These are phyloP conservation scores for Amanita pseudoporphyria DNA, from an alignment of 768 basidiomycete species.

Conservation along the genomic window DNA sequence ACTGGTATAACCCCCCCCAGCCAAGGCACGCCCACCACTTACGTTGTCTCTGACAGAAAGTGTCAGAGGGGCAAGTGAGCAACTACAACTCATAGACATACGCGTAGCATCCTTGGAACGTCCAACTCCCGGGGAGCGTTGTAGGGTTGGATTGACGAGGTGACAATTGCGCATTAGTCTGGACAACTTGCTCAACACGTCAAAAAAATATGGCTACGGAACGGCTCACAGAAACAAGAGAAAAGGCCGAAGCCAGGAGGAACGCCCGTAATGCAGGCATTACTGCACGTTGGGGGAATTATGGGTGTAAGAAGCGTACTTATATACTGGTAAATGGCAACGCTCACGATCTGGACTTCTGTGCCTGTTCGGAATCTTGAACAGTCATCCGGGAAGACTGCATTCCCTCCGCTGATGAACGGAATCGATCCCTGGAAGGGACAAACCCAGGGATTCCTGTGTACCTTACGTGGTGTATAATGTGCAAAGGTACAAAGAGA, in stretches of 20 bases:
- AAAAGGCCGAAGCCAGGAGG: slow-evolving; percentile 23
- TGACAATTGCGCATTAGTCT: slow-evolving; percentile 21
- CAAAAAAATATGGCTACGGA: slow-evolving; percentile 3
- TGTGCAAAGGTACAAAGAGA: not conserved
- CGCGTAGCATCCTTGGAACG: slow-evolving; percentile 53
- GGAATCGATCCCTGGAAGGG: slow-evolving; percentile 7
- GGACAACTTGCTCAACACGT: slow-evolving; percentile 1
- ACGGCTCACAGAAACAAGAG: slow-evolving; percentile 29
- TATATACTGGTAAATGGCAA: slow-evolving; percentile 15
- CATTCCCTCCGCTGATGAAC: not conserved
- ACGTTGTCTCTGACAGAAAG: slow-evolving; percentile 38
- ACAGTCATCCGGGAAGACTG: not conserved
- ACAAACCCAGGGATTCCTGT: not conserved
- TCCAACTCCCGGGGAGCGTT: slow-evolving; percentile 45
- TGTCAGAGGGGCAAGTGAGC: slow-evolving; percentile 2
- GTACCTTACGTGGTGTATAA: slow-evolving; percentile 2
- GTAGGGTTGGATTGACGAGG: slow-evolving; percentile 32
- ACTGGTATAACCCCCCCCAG: slow-evolving; percentile 33
- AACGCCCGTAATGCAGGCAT: slow-evolving; percentile 25
- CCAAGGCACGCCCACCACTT: slow-evolving; percentile 44
- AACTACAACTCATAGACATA: slow-evolving; percentile 18
- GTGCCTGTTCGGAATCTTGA: not conserved
- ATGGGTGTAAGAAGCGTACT: slow-evolving; percentile 8
- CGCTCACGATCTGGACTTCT: slow-evolving; percentile 18
- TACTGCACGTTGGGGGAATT: slow-evolving; percentile 12